phyloP scores from a whole-genome alignment of 495 filamentous ascomycete species.

The Penicillium cinerascens region DNA sequence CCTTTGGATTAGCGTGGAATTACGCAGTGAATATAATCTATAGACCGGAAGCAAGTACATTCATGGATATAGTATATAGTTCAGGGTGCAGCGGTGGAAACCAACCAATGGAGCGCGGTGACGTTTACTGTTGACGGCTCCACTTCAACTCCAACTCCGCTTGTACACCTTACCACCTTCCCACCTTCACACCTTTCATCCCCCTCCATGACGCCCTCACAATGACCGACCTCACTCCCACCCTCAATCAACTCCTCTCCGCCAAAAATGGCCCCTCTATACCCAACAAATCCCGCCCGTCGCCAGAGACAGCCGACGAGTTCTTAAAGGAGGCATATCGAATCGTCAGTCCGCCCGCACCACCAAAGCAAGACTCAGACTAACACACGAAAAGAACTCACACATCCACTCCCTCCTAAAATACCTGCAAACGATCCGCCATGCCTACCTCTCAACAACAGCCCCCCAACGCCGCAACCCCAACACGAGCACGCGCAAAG shows the following conservation, averaged over 20 bases:
- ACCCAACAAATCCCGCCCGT: slow-evolving; percentile 2
- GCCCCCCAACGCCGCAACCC: slow-evolving; percentile 38
- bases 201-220: slow-evolving; percentile 8
- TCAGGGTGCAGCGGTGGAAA: not conserved
- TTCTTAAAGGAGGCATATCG: slow-evolving; percentile 94
- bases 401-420: slow-evolving; percentile 72
- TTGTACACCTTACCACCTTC: not conserved
- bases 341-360: slow-evolving; percentile 60
- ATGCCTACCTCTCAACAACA: slow-evolving; percentile 83
- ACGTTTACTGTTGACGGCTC: slow-evolving; percentile 6
- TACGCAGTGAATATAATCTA: slow-evolving; percentile 1
- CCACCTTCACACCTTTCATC: slow-evolving; percentile 3
- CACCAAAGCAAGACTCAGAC: not conserved
- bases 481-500: not conserved
- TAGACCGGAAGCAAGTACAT: not conserved
- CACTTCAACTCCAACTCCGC: not conserved
- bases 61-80: not conserved
- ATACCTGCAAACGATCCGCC: slow-evolving; percentile 79
- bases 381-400: slow-evolving; percentile 60
- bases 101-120: slow-evolving; percentile 2
- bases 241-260: slow-evolving; percentile 59
- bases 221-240: slow-evolving; percentile 70
- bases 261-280: slow-evolving; percentile 32
- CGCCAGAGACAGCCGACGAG: slow-evolving; percentile 63
- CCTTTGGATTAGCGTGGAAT: slow-evolving; percentile 18